Conservation (phyloP, 2,329 filamentous ascomycete genomes). For the Pezicula carpinea region DNA sequence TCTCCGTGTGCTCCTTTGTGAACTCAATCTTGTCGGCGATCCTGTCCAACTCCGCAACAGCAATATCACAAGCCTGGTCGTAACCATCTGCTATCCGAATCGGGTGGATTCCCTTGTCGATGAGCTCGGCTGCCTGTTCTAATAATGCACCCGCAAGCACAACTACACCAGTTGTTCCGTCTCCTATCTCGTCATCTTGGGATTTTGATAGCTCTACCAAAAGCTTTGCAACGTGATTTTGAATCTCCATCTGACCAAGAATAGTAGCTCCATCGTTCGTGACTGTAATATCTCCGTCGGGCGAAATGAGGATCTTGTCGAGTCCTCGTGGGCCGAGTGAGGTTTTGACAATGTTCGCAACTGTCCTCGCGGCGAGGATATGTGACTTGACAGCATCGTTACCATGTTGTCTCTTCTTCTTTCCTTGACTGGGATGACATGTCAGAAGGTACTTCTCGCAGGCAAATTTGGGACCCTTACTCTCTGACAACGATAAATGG, state of each 20-base stretch:
- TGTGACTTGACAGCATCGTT: conserved; percentile 98
- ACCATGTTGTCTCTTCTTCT: conserved; percentile 94
- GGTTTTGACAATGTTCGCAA: conserved; percentile 95
- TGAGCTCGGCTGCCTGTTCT: conserved; percentile 94
- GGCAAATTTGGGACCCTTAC: conserved; percentile 48
- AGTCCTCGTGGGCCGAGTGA: conserved; percentile 92
- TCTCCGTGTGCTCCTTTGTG: conserved; percentile 70
- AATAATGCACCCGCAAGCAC: conserved; percentile 91
- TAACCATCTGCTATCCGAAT: conserved; percentile 98
- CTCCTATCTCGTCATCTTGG: conserved; percentile 97
- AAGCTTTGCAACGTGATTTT: conserved; percentile 96
- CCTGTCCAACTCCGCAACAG: conserved; percentile 83
- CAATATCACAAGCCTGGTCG: conserved; percentile 95
- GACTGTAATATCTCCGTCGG: conserved; percentile 97
- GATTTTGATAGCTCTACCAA: conserved; percentile 97
- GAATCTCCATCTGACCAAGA: conserved; percentile 96
- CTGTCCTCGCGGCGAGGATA: conserved; percentile 92
- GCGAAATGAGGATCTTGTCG: conserved; percentile 98
- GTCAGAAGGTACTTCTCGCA: conserved; percentile 19
- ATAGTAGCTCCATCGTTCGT: conserved; percentile 99
- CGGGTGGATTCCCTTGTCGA: conserved; percentile 99
- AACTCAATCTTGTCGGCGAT: conserved; percentile 93
- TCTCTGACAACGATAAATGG: conserved; percentile 98
- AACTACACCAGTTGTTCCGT: conserved; percentile 96
- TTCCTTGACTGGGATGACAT: conserved; percentile 68